Evolutionary conservation across 2,329 filamentous ascomycete species (phyloP).

Genomic region (Zelopaecilomyces penicillatus): DNA sequence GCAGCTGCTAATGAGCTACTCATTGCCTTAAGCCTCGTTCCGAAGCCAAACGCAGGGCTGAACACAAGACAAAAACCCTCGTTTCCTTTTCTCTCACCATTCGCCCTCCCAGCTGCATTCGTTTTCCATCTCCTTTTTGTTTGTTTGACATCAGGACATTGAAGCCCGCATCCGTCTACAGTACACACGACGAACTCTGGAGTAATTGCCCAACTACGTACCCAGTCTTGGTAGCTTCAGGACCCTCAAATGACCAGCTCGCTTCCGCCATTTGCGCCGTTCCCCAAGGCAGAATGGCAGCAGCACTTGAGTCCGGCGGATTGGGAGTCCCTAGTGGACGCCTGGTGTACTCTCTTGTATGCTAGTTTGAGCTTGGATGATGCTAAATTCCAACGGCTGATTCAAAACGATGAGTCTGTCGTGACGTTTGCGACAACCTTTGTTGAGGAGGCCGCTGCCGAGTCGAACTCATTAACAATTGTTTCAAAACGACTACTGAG

Average conservation of each 20-base stretch:
- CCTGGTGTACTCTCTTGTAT: conserved; percentile 63
- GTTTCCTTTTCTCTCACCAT: too few species aligned
- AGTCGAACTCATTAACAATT: conserved; percentile 11
- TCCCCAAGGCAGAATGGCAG: conserved; percentile 62
- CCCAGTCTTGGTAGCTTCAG: too few species aligned
- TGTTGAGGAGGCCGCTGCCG: conserved; percentile 43
- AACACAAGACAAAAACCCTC: too few species aligned
- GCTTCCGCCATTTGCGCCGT: conserved; percentile 67
- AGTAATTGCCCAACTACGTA: too few species aligned
- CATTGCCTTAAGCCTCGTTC: too few species aligned
- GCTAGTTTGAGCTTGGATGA: conserved; percentile 54
- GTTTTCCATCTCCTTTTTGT: too few species aligned
- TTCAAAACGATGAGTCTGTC: conserved; percentile 50
- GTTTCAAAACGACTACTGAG: conserved; percentile 45
- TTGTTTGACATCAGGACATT: too few species aligned
- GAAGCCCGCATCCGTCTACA: too few species aligned
- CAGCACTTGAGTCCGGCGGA: conserved; percentile 58
- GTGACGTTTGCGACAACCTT: conserved; percentile 39
- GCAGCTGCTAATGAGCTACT: too few species aligned
- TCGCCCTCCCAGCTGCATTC: too few species aligned
- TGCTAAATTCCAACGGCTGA: conserved; percentile 42
- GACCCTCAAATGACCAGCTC: conserved; percentile 26
- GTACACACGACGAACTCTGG: too few species aligned
- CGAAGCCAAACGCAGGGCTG: too few species aligned
- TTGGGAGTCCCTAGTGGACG: conserved; percentile 69